A percentile compares a stretch with the other conserved stretches of the same genome.
Conservation (phyloP, 768 basidiomycete species). For the Agrocybe praecox region DNA sequence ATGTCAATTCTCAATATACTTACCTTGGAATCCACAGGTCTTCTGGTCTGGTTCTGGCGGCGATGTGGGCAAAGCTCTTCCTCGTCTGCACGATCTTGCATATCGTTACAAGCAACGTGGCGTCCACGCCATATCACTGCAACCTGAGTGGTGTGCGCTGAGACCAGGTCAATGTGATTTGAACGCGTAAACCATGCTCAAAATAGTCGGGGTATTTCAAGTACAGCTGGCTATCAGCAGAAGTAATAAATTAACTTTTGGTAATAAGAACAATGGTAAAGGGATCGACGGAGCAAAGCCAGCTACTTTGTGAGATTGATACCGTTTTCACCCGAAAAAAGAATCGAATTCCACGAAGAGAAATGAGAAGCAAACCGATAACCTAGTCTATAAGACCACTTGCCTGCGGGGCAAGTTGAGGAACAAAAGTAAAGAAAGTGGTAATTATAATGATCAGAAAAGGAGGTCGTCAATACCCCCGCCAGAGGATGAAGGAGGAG, state of each 20-base stretch:
- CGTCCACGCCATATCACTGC: conserved; percentile 59
- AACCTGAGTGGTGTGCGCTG: conserved; percentile 76
- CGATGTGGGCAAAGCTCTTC: conserved; percentile 51
- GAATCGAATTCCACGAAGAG: background rate
- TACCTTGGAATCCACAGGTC: conserved; percentile 27
- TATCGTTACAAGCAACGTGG: conserved; percentile 67
- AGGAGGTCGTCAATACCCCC: conserved; percentile 30
- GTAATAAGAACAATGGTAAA: background rate
- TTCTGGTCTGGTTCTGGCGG: conserved; percentile 71
- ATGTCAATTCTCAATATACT: background rate
- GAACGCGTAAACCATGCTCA: conserved; percentile 27
- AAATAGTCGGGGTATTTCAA: background rate
- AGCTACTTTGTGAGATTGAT: too few species aligned
- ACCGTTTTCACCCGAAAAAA: background rate
- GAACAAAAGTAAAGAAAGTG: too few species aligned
- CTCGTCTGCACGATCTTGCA: conserved; percentile 67
- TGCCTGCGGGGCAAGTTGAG: too few species aligned
- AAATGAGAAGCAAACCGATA: background rate
- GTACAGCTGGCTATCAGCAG: too few species aligned
- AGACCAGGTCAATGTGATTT: conserved; percentile 61
- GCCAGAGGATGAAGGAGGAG: conserved; percentile 21
- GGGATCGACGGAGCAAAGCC: background rate
- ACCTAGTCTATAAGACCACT: background rate
- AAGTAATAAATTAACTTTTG: background rate
- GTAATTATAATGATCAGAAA: conserved; percentile 9